Evolutionary conservation across 371 early-diverging fungal species (phyloP), one percentile per base, ranked within the genome.

Genomic region (Fennellomyces sp.): DNA sequence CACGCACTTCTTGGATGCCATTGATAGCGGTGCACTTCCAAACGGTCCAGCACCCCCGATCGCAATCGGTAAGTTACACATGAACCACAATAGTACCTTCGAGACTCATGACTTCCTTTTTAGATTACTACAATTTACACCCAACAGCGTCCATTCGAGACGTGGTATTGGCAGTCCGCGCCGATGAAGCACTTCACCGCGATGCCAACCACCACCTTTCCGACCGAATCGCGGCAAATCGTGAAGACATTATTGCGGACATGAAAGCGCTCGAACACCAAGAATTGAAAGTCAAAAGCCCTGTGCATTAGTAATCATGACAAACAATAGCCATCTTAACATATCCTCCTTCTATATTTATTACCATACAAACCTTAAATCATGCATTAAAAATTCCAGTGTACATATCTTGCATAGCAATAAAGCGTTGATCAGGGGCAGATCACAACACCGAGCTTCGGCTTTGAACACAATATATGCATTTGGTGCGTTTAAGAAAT

Each of bases 161-260:
- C 56, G 93, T 97, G 7, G 94, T 96, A n/a, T 69, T 93, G 19
- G 97, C 96, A 26, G 89, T 99, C 10, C 82, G 99, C n/a, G 91
- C 96, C 5, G 99, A 99, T 65, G 99, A 99, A 70, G 94, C 91
- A 4, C 76, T 90, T n/a, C 99, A 98, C 65, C 84, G 97, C 60
- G 96, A 97, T 58, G 89, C 94, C 11, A 99, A 99, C 81, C 98
- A 97, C 65, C 84, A 88, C 52, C 80, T 97, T 28, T 86, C 93
- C n/a, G 90, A 90, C 45, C 73, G 76, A 58, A 68, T 76, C 52
- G 31, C 48, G 13, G 4, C n/a, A 12, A 5, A 47, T 15, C 58
- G 58, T 10, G 58, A 57, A 49, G 31, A 57, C 25, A 42, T 61
- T 15, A 7, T 61, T 25, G 39, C 36, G 15, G 62, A 61, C 50